A percentile compares a stretch with the other conserved stretches of the same genome.
These are phyloP conservation scores for Acacia crassicarpa DNA, from an alignment of 306 rosid genomes.

Conservation along the genomic window DNA sequence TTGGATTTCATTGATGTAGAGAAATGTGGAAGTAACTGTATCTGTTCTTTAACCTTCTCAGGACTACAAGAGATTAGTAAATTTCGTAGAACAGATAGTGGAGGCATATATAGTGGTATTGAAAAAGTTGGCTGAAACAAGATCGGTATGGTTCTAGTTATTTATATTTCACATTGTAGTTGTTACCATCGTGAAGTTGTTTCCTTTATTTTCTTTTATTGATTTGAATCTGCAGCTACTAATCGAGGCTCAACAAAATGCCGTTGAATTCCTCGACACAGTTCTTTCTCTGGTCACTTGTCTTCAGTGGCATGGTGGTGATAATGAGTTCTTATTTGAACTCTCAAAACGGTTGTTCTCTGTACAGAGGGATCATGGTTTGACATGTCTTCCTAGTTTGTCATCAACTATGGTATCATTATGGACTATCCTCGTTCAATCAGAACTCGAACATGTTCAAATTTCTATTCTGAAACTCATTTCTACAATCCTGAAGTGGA, in stretches of 20 bases:
- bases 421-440: conserved; percentile 59
- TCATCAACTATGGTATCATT: conserved; percentile 57
- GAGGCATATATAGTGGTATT: conserved; percentile 69
- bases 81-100: conserved; percentile 57
- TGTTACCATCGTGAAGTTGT: background rate
- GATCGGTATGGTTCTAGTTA: conserved; percentile 52
- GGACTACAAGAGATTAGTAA: conserved; percentile 66
- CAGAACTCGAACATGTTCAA: conserved; percentile 91
- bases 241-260: conserved; percentile 67
- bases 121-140: conserved; percentile 56
- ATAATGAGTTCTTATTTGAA: conserved; percentile 65
- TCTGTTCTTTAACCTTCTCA: conserved; percentile 34
- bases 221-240: conserved; percentile 43
- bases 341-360: conserved; percentile 59
- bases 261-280: conserved; percentile 67
- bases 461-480: conserved; percentile 66
- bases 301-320: conserved; percentile 52
- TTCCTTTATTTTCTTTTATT: conserved; percentile 25
- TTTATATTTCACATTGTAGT: conserved; percentile 21
- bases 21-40: conserved; percentile 13
- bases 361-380: conserved; percentile 74
- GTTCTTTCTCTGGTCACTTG: conserved; percentile 56
- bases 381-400: conserved; percentile 59
- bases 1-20: conserved; percentile 24
- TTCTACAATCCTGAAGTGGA: conserved; percentile 71